phyloP scores from a whole-genome alignment of 371 early-diverging fungal species.

The Umbelopsis sp. region DNA sequence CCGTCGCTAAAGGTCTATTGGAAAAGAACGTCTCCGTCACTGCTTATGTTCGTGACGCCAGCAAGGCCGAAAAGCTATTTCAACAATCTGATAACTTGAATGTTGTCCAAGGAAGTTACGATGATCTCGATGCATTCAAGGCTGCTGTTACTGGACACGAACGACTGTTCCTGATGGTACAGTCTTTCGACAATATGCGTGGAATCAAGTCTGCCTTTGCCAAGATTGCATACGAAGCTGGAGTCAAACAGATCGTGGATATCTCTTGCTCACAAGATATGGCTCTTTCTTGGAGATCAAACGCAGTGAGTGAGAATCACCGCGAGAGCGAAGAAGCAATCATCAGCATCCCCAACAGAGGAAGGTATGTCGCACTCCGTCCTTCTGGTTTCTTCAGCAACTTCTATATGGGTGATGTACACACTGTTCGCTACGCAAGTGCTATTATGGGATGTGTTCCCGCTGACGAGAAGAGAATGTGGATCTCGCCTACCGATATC shows the following conservation, averaged over 20 bases:
- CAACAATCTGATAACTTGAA: not conserved
- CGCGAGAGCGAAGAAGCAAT: constrained; percentile 24
- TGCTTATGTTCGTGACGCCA: constrained; percentile 28
- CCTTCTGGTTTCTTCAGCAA: constrained; percentile 28
- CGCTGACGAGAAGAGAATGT: constrained; percentile 15
- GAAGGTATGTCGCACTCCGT: constrained; percentile 22
- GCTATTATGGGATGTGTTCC: not conserved
- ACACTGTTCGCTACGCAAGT: not conserved
- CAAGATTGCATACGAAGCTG: not conserved
- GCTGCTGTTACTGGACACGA: not conserved
- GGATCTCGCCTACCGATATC: constrained; percentile 27
- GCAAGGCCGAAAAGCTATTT: constrained; percentile 23
- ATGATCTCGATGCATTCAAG: not conserved
- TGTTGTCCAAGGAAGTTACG: not conserved
- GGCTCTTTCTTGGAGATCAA: not conserved
- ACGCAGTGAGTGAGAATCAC: not conserved
- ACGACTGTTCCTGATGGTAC: not conserved
- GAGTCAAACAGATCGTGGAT: constrained; percentile 10
- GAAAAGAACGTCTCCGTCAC: constrained; percentile 23
- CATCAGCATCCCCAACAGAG: constrained; percentile 23
- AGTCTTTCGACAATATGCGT: not conserved
- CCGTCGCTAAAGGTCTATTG: constrained; percentile 23
- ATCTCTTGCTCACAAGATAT: not conserved
- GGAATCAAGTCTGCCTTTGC: not conserved
- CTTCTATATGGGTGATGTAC: not conserved